These are phyloP conservation scores for Trichoderma citrinoviride DNA, from an alignment of 2,329 filamentous ascomycete genomes.

Conservation along the genomic window DNA sequence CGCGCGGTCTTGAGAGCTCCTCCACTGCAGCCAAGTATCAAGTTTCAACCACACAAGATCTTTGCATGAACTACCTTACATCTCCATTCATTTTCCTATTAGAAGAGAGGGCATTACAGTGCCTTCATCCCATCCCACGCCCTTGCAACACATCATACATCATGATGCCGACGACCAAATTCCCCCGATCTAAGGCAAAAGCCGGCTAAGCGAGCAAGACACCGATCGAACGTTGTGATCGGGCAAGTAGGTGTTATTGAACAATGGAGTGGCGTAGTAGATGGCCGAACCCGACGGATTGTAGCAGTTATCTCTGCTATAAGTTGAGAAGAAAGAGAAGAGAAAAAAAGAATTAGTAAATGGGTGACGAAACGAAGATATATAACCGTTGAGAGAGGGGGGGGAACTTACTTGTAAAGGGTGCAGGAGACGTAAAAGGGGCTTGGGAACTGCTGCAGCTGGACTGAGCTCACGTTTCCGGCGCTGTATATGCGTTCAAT, in stretches of 20 bases:
- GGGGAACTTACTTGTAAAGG: background rate
- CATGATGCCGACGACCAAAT: background rate
- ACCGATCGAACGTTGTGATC: background rate
- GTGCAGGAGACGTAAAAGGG: slow-evolving; percentile 2
- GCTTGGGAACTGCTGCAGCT: background rate
- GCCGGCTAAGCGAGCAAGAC: background rate
- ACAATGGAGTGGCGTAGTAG: slow-evolving; percentile 1
- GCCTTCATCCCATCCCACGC: background rate
- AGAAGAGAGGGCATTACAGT: background rate
- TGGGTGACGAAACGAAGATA: too few relatives aligned
- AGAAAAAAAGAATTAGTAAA: background rate
- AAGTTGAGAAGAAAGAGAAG: background rate
- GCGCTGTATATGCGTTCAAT: background rate
- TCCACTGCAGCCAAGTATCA: too few relatives aligned
- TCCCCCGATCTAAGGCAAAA: background rate
- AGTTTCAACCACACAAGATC: too few relatives aligned
- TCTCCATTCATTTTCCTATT: too few relatives aligned
- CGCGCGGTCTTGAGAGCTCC: too few relatives aligned
- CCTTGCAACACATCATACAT: background rate
- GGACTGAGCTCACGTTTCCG: background rate
- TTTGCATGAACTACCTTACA: too few relatives aligned
- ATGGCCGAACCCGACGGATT: background rate
- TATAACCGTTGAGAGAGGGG: too few relatives aligned
- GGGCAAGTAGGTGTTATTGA: background rate
- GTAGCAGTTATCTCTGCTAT: background rate